Percentiles rank a stretch among this genome's conserved stretches.
Conservation (phyloP, 352 stramenopile genomes). For the Globisporangium megalacanthum region DNA sequence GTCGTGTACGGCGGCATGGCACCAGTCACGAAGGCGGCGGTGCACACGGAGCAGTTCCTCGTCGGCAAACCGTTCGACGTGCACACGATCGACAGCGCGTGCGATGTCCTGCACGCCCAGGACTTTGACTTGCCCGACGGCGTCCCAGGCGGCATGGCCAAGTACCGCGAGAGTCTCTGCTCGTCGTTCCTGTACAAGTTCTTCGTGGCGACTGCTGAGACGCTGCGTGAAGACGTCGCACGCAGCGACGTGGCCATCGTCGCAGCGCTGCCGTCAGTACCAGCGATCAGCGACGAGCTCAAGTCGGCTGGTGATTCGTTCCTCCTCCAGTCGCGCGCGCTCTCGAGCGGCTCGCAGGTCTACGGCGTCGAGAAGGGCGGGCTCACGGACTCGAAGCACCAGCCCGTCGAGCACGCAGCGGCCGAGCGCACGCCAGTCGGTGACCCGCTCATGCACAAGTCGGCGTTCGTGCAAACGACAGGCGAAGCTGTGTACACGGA, state of each 20-base stretch:
- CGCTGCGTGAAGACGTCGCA: constrained; percentile 38
- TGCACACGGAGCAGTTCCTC: constrained; percentile 59
- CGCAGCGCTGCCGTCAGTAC: constrained; percentile 18
- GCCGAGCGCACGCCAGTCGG: constrained; percentile 73
- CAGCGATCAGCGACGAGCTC: constrained; percentile 28
- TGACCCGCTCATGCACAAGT: constrained; percentile 90
- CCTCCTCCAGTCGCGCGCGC: constrained; percentile 42
- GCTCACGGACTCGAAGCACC: constrained; percentile 58
- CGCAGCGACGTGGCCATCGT: constrained; percentile 6
- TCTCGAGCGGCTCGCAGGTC: constrained; percentile 46
- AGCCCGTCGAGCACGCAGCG: constrained; percentile 28
- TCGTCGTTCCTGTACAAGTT: constrained; percentile 96
- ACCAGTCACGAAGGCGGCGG: constrained; percentile 52
- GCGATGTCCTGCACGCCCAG: constrained; percentile 66
- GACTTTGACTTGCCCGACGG: constrained; percentile 90
- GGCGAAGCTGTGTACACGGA: constrained; percentile 95
- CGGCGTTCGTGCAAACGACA: constrained; percentile 90
- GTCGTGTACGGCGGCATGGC: constrained; percentile 70
- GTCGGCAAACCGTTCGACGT: constrained; percentile 76
- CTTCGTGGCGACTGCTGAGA: constrained; percentile 70
- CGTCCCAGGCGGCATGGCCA: constrained; percentile 92
- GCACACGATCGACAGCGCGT: constrained; percentile 80
- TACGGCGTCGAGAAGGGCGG: constrained; percentile 61
- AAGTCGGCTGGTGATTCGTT: constrained; percentile 55
- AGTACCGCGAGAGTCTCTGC: constrained; percentile 93